Base-by-base conservation (phyloP, 495 filamentous ascomycete species). In the Hypoxylon fragiforme region DNA sequence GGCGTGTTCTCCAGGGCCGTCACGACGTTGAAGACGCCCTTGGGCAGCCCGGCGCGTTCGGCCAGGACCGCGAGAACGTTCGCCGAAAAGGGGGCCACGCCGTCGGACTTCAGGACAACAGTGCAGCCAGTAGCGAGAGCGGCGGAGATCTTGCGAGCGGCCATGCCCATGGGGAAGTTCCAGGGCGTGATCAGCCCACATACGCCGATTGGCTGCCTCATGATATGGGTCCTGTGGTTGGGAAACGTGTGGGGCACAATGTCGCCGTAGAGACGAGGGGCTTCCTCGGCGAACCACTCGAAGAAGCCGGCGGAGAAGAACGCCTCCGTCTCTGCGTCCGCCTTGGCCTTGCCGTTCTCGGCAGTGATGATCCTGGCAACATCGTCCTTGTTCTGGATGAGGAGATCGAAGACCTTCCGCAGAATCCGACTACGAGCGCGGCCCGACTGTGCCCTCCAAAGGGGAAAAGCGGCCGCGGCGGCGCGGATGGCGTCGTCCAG, bases 281-380 rank as follows among this genome's bases (percentile, higher is more conserved):
- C 81, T 61, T 86, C 81, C 44, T 83, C 83, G 2, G 70, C 61
- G 58, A 84, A 86, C 81, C 82, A 85, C 57, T 77, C 75, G 60
- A 83, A 76, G 72, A 84, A 86, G 48, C 68, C 70, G 5, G 81
- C 77, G 0, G 78, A 75, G 50, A 82, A 85, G 12, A 65, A 65
- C 13, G 77, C 75, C 62, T 85, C 81, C 26, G 76, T 79, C 56
- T 73, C 71, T 0, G 82, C 79, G 56, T 85, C 83, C 1, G 68
- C 73, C 18, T 75, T 49, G 1, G 81, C 69, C 59, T 86, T 85
- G 42, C 81, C 81, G 42, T 81, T 82, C 63, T 84, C 81, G 54
- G 76, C 31, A 2, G 44, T 46, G 19, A 46, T 36, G n/a, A 46
- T 36, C 13, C 0, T 74, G 18, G 18, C 50, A 3, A 44, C 12